Percentiles rank a stretch among this genome's conserved stretches.
Evolutionary conservation across 1,139 yeast genomes (phyloP).

Genomic region (Lodderomyces margitis): DNA sequence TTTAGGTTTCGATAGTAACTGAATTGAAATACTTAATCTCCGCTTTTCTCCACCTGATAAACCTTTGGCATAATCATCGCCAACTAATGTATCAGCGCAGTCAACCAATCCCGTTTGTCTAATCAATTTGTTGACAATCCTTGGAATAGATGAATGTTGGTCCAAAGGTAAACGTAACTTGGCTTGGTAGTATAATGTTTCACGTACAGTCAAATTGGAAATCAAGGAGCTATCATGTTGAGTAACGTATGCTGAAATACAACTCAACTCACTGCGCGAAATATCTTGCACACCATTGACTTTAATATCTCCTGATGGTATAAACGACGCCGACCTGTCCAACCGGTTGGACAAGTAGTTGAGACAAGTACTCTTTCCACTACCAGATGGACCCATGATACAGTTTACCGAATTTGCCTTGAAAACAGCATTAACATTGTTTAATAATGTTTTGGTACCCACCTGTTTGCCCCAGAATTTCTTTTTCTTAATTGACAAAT

Average conservation of each 20-base stretch:
- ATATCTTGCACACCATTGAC: slow-evolving; percentile 28
- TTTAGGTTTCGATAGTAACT: slow-evolving; percentile 68
- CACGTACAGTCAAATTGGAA: slow-evolving; percentile 71
- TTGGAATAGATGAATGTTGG: slow-evolving; percentile 30
- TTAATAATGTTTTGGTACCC: slow-evolving; percentile 25
- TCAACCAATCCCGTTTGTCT: slow-evolving; percentile 69
- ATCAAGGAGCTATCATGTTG: slow-evolving; percentile 76
- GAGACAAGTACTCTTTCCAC: slow-evolving; percentile 76
- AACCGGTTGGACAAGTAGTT: slow-evolving; percentile 66
- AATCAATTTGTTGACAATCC: slow-evolving; percentile 52
- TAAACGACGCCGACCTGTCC: slow-evolving; percentile 30
- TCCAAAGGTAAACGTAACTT: slow-evolving; percentile 52
- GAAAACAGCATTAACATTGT: slow-evolving; percentile 56
- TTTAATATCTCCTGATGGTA: slow-evolving; percentile 19
- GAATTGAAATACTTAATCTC: slow-evolving; percentile 79
- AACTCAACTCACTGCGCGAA: slow-evolving; percentile 42
- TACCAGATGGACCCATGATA: slow-evolving; percentile 87
- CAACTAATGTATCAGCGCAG: slow-evolving; percentile 76
- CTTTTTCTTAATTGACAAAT: slow-evolving; percentile 18
- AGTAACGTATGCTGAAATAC: slow-evolving; percentile 67
- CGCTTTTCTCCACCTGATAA: slow-evolving; percentile 86
- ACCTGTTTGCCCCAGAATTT: slow-evolving; percentile 7
- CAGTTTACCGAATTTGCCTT: slow-evolving; percentile 67
- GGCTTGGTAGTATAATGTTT: slow-evolving; percentile 74
- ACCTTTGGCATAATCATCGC: slow-evolving; percentile 71